A percentile compares a stretch with the other conserved stretches of the same genome.
Evolutionary conservation across 768 basidiomycete species (phyloP).

Genomic region (Amanita exitialis): DNA sequence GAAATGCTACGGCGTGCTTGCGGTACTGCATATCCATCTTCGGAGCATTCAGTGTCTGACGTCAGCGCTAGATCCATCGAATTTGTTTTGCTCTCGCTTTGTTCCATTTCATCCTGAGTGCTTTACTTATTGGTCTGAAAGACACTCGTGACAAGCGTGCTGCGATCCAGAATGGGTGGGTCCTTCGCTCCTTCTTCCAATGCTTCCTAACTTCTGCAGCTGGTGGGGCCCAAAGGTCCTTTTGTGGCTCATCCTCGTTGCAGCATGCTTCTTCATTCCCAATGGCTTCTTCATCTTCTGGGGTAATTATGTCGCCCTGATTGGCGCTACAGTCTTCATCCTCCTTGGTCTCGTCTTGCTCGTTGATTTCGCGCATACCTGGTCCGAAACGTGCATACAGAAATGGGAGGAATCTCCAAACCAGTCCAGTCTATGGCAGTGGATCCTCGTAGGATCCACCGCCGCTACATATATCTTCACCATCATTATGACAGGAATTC

Average conservation of each 20-base stretch:
- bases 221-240: conserved; percentile 99
- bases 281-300: conserved; percentile 98
- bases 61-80: conserved; percentile 65
- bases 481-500: conserved; percentile 77
- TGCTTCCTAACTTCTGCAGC: conserved; percentile 26
- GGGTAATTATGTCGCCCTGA: conserved; percentile 86
- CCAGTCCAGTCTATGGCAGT: conserved; percentile 89
- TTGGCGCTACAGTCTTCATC: conserved; percentile 93
- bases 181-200: background rate
- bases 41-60: background rate
- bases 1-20: conserved; percentile 94
- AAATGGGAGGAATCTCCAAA: conserved; percentile 78
- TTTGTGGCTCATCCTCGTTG: conserved; percentile 76
- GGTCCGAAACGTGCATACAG: conserved; percentile 94
- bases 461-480: conserved; percentile 79
- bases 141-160: conserved; percentile 91
- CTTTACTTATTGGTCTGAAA: conserved; percentile 74
- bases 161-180: conserved; percentile 93
- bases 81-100: conserved; percentile 92
- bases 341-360: conserved; percentile 94
- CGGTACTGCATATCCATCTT: conserved; percentile 37
- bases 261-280: conserved; percentile 87
- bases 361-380: conserved; percentile 97
- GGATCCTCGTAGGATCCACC: conserved; percentile 89
- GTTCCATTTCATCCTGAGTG: conserved; percentile 76